phyloP scores from a whole-genome alignment of 169 alveolate species.

The Plasmodium coatneyi region DNA sequence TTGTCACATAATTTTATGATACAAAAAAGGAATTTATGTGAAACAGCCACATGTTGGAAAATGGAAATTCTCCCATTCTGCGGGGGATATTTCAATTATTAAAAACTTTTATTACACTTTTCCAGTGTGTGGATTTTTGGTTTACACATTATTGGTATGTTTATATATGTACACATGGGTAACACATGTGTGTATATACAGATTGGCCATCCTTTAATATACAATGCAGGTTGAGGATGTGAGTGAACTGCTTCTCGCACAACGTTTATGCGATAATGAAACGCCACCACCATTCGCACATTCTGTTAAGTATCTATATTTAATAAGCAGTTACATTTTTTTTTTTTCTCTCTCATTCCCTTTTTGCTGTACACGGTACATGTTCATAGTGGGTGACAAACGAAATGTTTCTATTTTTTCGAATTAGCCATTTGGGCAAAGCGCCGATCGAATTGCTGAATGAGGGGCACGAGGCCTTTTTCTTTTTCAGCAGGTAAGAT shows the following conservation, averaged over 20 bases:
- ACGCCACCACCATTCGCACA: background rate
- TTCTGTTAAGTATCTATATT: background rate
- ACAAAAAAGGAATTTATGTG: background rate
- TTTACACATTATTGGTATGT: background rate
- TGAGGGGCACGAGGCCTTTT: background rate
- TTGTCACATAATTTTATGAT: constrained; percentile 9
- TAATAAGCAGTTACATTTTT: background rate
- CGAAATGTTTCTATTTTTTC: background rate
- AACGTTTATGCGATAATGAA: background rate
- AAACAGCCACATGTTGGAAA: background rate
- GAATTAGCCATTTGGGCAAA: background rate
- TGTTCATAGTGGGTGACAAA: background rate
- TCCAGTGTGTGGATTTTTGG: background rate
- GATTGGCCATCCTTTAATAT: background rate
- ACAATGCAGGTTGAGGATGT: background rate
- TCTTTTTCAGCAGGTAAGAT: background rate
- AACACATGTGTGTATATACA: background rate
- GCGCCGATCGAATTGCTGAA: background rate
- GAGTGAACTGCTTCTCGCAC: background rate
- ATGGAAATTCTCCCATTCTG: background rate
- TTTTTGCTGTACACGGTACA: background rate
- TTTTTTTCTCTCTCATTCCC: background rate
- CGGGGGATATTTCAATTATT: background rate
- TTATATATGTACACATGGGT: background rate
- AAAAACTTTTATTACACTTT: background rate